Evolutionary conservation across 139 green algal genomes (phyloP), one percentile per base, ranked within the genome.

Genomic region (Tetraselmis chui): DNA sequence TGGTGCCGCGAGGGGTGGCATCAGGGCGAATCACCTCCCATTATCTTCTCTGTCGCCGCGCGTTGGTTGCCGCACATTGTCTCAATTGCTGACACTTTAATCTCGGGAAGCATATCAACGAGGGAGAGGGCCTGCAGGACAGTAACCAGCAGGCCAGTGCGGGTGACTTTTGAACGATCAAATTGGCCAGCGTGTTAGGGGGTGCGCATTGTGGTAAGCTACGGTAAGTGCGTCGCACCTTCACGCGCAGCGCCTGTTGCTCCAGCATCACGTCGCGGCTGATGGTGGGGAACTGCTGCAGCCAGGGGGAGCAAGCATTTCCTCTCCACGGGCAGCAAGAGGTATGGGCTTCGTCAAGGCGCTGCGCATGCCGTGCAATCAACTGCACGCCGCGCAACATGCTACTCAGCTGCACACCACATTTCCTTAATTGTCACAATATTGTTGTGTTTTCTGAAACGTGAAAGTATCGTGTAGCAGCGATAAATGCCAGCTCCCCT

Each of bases 251-350:
- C 45, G 5, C 18, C 45, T 67, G 45, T 18, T 67, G 45, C 45
- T 67, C 45, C 45, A 67, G 45, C 45, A 67, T 5, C 45, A 67
- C 45, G 18, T 67, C 45, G 45, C 45, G 45, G 45, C 45, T 67
- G 45, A 67, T 30, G 26, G 86, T 83, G 23, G 89, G 85, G 81
- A 95, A 94, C 59, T 84, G 83, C 29, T 91, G 83, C 29, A 95
- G 83, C 1, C 76, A 82, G 2, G 59, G n/a, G 1, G 84, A 59
- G 59, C 87, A 94, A 0, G 78, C 29, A 18, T 81, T 85, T 28
- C 81, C 78, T 1, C 85, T 82, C 92, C 92, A 95, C 25, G 88
- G 86, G 88, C 92, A 95, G 32, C 78, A 32, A 23, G 32, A 29
- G 59, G 80, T 79, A 77, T 95, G 92, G 5, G 80, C 83, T 32